These are phyloP conservation scores for Scopulariopsis brevicaulis DNA, from an alignment of 2,329 filamentous ascomycete genomes.

Conservation along the genomic window DNA sequence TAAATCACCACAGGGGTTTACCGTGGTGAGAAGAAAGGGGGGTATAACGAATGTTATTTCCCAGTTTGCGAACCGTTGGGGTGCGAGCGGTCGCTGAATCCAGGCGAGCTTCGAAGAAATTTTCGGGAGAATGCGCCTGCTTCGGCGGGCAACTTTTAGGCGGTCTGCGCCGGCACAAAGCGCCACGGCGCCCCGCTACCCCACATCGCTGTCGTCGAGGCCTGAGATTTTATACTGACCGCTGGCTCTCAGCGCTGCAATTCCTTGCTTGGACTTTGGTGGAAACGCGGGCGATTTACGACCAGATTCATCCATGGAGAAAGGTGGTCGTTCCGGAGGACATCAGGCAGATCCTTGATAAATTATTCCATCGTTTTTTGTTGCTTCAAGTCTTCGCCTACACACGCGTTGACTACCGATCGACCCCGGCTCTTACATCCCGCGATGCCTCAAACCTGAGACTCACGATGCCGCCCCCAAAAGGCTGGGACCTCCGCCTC, in stretches of 20 bases:
- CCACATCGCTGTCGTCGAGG: not conserved
- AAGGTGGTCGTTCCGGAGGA: too few relatives aligned
- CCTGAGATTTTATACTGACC: not conserved
- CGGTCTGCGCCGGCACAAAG: constrained; percentile 4
- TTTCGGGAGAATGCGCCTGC: not conserved
- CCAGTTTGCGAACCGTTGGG: not conserved
- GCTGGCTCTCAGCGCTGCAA: too few relatives aligned
- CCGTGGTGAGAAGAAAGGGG: not conserved
- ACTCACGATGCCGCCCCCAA: constrained; percentile 20
- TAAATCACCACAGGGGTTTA: not conserved
- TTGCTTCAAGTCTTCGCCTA: too few relatives aligned
- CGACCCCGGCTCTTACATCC: not conserved
- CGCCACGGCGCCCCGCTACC: not conserved
- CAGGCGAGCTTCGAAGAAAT: not conserved
- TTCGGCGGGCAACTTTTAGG: constrained; percentile 4
- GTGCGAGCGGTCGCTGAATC: not conserved
- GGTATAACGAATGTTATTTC: not conserved
- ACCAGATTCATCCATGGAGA: too few relatives aligned
- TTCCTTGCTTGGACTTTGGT: too few relatives aligned
- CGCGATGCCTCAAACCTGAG: not conserved
- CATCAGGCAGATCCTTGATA: too few relatives aligned
- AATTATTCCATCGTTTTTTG: too few relatives aligned
- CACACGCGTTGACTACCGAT: too few relatives aligned
- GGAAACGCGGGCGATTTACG: too few relatives aligned
- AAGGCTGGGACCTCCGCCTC: constrained; percentile 45